These are phyloP conservation scores for Backusella liffmaniae DNA, from an alignment of 192 early-diverging fungal genomes.

Conservation along the genomic window DNA sequence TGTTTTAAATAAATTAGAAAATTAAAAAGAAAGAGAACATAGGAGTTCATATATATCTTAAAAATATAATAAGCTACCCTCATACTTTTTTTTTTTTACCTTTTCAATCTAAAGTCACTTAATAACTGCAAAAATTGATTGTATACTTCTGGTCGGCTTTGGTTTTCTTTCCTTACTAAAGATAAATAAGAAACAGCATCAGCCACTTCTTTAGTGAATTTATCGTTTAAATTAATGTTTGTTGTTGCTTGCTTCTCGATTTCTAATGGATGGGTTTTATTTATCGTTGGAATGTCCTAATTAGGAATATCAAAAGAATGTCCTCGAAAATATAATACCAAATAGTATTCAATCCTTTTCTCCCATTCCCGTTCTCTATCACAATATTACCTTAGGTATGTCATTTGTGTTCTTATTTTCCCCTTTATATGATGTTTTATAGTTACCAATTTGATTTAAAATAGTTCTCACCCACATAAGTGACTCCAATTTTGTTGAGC, in stretches of 20 bases:
- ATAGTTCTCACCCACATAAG: slow-evolving; percentile 19
- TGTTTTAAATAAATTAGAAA: not conserved
- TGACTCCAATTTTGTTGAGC: slow-evolving; percentile 14
- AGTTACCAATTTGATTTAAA: not conserved
- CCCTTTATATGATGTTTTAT: not conserved
- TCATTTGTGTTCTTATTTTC: not conserved
- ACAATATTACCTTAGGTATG: not conserved
- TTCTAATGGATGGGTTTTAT: not conserved
- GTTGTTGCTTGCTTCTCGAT: not conserved
- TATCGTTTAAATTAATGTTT: not conserved
- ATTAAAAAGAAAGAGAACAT: not conserved
- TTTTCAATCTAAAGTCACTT: slow-evolving; percentile 24
- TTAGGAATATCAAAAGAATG: not conserved
- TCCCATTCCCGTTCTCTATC: not conserved
- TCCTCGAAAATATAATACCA: not conserved
- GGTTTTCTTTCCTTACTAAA: slow-evolving; percentile 8
- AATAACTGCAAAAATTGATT: slow-evolving; percentile 16
- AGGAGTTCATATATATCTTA: not conserved
- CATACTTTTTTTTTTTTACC: slow-evolving; percentile 14
- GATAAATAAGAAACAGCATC: slow-evolving; percentile 25
- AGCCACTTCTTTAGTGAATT: not conserved
- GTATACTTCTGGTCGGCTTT: slow-evolving; percentile 11
- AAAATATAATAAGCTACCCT: not conserved
- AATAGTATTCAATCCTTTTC: not conserved
- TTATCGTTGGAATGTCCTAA: not conserved